Evolutionary conservation across 1,284 basidiomycete genomes (phyloP).

Genomic region (Cryptococcus sp.): DNA sequence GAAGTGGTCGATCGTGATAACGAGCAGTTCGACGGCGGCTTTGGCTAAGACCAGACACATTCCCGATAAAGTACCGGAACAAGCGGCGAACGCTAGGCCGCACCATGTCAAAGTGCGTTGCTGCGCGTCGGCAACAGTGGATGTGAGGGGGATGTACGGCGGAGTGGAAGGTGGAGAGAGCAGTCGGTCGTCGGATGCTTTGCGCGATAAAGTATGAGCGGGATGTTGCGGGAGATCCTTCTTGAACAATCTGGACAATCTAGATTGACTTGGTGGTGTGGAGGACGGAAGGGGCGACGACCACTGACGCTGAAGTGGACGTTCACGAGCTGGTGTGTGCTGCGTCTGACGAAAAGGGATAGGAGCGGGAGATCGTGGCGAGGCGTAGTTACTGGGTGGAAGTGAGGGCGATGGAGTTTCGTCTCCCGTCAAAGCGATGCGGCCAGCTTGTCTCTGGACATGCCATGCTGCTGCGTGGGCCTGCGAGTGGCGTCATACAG

Average conservation of each 20-base stretch:
- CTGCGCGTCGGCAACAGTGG: slow-evolving; percentile 47
- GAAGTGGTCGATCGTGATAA: slow-evolving; percentile 67
- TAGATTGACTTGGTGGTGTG: too few species aligned
- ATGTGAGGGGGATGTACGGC: slow-evolving; percentile 6
- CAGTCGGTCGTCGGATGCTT: slow-evolving; percentile 2
- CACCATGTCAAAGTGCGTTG: slow-evolving; percentile 67
- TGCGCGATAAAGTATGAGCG: slow-evolving; percentile 1
- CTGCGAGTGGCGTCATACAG: slow-evolving; percentile 7
- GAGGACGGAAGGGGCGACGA: too few species aligned
- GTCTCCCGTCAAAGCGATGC: slow-evolving; percentile 13
- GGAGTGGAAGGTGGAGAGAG: slow-evolving; percentile 28
- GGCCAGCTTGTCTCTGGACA: slow-evolving; percentile 8
- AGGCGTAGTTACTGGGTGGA: slow-evolving; percentile 41
- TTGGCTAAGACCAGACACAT: slow-evolving; percentile 94
- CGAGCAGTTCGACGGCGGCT: slow-evolving; percentile 84
- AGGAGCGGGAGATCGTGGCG: slow-evolving; percentile 30
- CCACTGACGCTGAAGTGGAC: too few species aligned
- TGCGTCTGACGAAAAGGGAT: slow-evolving; percentile 35
- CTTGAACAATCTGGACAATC: too few species aligned
- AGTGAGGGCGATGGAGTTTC: slow-evolving; percentile 26
- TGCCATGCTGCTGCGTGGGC: slow-evolving; percentile 31
- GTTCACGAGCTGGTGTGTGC: not conserved
- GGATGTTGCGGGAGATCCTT: not conserved
- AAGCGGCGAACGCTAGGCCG: slow-evolving; percentile 84
- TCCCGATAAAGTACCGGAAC: slow-evolving; percentile 88